Evolutionary conservation across 352 stramenopile genomes (phyloP).

Genomic region (Globisporangium radiosum): DNA sequence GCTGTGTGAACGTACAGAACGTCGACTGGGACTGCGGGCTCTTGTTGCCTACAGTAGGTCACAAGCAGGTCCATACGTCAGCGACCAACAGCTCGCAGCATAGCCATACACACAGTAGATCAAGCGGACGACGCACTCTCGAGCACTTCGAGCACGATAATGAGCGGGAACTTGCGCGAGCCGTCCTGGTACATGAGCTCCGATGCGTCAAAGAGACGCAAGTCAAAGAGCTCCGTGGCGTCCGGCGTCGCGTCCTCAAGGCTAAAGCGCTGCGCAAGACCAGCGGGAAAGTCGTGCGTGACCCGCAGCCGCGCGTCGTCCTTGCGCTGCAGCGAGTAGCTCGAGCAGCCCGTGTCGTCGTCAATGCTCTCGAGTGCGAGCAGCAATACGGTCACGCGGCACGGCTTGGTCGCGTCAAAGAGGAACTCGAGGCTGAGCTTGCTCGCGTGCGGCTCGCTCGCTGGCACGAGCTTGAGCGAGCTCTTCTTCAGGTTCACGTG

Average conservation of each 20-base stretch:
- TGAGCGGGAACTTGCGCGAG: conserved; percentile 49
- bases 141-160: conserved; percentile 62
- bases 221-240: conserved; percentile 26
- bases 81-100: background rate
- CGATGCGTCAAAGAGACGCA: conserved; percentile 24
- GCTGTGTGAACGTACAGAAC: conserved; percentile 66
- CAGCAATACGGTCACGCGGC: conserved; percentile 56
- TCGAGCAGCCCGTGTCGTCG: conserved; percentile 51
- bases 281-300: conserved; percentile 35
- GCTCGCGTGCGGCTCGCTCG: conserved; percentile 14
- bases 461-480: conserved; percentile 47
- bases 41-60: conserved; percentile 9
- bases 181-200: conserved; percentile 44
- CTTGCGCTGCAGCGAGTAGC: conserved; percentile 41
- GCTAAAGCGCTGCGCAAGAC: conserved; percentile 48
- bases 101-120: background rate
- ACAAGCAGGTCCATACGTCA: background rate
- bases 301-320: conserved; percentile 28
- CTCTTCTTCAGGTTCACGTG: conserved; percentile 83
- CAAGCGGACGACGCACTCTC: conserved; percentile 12
- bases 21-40: conserved; percentile 70
- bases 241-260: conserved; percentile 16
- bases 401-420: conserved; percentile 76
- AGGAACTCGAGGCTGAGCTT: conserved; percentile 55
- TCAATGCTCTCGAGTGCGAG: conserved; percentile 64